Evolutionary conservation across 2,329 filamentous ascomycete species (phyloP), one percentile per base, ranked within the genome.

Genomic region (Blumeriella jaapii): DNA sequence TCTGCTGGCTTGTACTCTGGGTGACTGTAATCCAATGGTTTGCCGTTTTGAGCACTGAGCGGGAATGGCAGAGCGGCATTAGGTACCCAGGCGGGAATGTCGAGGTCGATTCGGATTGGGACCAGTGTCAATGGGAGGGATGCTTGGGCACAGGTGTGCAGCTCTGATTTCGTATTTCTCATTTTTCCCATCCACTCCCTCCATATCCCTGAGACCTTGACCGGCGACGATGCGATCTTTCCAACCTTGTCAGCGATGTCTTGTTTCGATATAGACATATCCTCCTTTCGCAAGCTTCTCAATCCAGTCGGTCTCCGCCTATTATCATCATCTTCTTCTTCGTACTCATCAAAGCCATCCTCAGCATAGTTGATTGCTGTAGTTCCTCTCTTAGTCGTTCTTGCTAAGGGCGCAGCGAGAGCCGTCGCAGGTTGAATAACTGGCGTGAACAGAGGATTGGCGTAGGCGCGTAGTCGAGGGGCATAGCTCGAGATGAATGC

Each of bases 311-410:
- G 73, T 38, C 74, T 64, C 43, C 76, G 64, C 15, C 71, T 82
- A 2, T 79, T 78, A 45, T 84, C 73, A 40, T 73, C 68, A 36
- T 84, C 80, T 44, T 85, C 81, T 31, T 82, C 78, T 44, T 85
- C 82, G 37, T 78, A 72, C 52, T 89, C 86, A 47, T 95, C 89
- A 54, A 80, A 93, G 29, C 87, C 87, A 57, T 96, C 89, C 57
- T 98, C 91, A 15, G 91, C 89, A 56, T 98, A 98, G 63, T 95
- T 98, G 61, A 96, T 91, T 45, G 89, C 83, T 20, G 84, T 91
- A 2, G 91, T 96, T 39, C 91, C 91, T 60, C 91, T 81, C 65
- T 98, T 96, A 6, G 91, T 96, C n/a, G 83, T 93, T 56, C 89
- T 76, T 50, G 83, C 71, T 40, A 72, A 64, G 24, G 79, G 73